Evolutionary conservation across 169 alveolate genomes (phyloP).

Genomic region (Eimeria maxima): DNA sequence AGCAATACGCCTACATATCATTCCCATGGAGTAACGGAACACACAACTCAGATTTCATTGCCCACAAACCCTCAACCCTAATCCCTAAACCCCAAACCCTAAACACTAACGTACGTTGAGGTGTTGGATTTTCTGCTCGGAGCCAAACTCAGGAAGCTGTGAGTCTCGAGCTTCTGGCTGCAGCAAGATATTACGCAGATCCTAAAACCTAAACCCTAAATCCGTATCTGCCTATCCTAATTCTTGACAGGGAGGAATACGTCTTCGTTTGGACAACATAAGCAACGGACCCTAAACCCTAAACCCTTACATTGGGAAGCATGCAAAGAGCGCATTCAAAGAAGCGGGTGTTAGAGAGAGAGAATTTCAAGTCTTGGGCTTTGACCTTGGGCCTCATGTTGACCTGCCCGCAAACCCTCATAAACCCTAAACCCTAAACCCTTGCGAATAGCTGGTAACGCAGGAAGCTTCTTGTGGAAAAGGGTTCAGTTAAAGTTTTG

Average conservation of each 20-base stretch:
- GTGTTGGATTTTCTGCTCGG: background rate
- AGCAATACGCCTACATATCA: no score
- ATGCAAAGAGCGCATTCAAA: slow-evolving; percentile 18
- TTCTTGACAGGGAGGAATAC: no score
- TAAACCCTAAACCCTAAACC: slow-evolving; percentile 41
- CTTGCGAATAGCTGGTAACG: background rate
- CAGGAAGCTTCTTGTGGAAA: background rate
- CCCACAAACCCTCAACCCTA: slow-evolving; percentile 17
- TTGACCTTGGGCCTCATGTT: slow-evolving; percentile 45
- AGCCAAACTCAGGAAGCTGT: background rate
- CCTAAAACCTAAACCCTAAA: slow-evolving; percentile 3
- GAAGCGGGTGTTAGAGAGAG: slow-evolving; percentile 46
- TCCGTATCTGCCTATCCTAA: no score
- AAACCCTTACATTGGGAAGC: slow-evolving; percentile 26
- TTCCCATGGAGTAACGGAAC: no score
- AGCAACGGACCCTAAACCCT: slow-evolving; percentile 2
- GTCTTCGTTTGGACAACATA: no score
- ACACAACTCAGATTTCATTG: background rate
- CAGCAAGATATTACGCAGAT: background rate
- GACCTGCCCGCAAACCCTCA: slow-evolving; percentile 47
- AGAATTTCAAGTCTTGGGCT: background rate
- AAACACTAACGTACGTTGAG: slow-evolving; percentile 11
- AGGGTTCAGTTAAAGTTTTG: background rate
- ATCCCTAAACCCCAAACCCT: slow-evolving; percentile 23
- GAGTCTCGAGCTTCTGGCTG: background rate